Base-by-base conservation (phyloP, 495 filamentous ascomycete species). In the Neurospora sp. region DNA sequence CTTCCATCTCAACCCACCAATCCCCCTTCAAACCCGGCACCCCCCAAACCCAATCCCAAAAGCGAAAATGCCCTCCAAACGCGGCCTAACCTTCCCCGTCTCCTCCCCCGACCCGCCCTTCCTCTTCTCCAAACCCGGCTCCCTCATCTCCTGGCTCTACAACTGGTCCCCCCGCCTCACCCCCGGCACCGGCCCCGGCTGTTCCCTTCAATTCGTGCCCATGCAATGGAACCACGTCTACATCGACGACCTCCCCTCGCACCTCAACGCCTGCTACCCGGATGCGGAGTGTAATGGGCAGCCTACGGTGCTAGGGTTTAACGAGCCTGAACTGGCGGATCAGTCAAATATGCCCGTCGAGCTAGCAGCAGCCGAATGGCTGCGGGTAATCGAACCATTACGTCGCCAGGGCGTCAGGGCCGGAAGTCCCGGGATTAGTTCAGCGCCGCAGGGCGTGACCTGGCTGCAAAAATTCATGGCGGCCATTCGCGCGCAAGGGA, bases 141-240 rank as follows among this genome's bases (percentile, higher is more conserved):
- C 77, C 35, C 70, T 42, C n/a, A 49, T 78, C 42, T 39, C 70
- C 2, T 78, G 77, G 77, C 74, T 78, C 6, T 78, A 78, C 75
- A 78, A 78, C 76, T 78, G 77, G 77, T 78, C 77, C 14, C 77
- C 77, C 4, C 44, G 46, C 31, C 75, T 76, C 1, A 78, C 77
- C 3, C 77, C 77, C 10, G 69, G n/a, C 39, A 66, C 54, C 54
- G 54, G 54, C 27, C 54, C 54, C 0, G 27, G 27, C 5, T 76
- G 60, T 38, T 73, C 72, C 4, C 72, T 78, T 2, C 75, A 74
- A 38, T 78, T 78, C 35, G 69, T 78, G 0, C 77, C 77, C 6
- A 78, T 78, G 77, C 77, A 78, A 54, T 78, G 77, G 77, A 78
- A 78, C 72, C 77, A 78, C 75, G 77, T 78, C 39, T 74, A 76